Evolutionary conservation across 352 stramenopile genomes (phyloP).

Genomic region (Elongisporangium prolatum): DNA sequence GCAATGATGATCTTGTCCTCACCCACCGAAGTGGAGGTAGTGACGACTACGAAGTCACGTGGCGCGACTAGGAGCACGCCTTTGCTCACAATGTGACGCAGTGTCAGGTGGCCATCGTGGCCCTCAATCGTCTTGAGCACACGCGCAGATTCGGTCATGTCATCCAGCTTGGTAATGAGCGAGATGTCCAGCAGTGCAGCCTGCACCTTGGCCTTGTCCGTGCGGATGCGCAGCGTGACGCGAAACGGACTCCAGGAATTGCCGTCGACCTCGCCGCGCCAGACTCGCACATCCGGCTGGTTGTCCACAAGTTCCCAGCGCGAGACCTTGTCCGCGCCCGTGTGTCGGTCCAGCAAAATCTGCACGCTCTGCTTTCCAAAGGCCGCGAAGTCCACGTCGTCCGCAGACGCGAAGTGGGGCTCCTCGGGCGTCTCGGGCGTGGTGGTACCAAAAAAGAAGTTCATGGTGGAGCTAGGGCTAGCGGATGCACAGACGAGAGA

Average conservation of each 20-base stretch:
- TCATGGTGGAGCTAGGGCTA: conserved; percentile 16
- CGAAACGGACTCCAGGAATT: conserved; percentile 72
- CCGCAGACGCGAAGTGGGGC: conserved; percentile 31
- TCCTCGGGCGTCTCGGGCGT: conserved; percentile 15
- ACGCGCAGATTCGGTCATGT: conserved; percentile 69
- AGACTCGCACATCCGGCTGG: conserved; percentile 41
- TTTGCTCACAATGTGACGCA: conserved; percentile 77
- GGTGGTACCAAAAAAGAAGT: conserved; percentile 26
- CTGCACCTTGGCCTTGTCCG: conserved; percentile 51
- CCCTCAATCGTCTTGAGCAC: conserved; percentile 44
- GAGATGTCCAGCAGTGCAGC: conserved; percentile 53
- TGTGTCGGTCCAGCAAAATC: conserved; percentile 57
- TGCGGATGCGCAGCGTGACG: conserved; percentile 43
- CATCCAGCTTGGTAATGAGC: conserved; percentile 66
- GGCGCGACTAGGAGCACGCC: conserved; percentile 70
- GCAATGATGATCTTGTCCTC: conserved; percentile 61
- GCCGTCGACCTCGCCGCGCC: conserved; percentile 55
- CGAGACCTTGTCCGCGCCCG: conserved; percentile 57
- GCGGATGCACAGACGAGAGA: not conserved
- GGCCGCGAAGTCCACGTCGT: conserved; percentile 59
- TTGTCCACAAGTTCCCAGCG: conserved; percentile 69
- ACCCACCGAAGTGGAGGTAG: conserved; percentile 38
- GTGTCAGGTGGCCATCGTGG: conserved; percentile 47
- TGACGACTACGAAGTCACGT: conserved; percentile 74
- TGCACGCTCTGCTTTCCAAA: conserved; percentile 64